A percentile compares a stretch with the other conserved stretches of the same genome.
Evolutionary conservation across 441 rosid genomes (phyloP).

Genomic region (Erodium chrysanthum): DNA sequence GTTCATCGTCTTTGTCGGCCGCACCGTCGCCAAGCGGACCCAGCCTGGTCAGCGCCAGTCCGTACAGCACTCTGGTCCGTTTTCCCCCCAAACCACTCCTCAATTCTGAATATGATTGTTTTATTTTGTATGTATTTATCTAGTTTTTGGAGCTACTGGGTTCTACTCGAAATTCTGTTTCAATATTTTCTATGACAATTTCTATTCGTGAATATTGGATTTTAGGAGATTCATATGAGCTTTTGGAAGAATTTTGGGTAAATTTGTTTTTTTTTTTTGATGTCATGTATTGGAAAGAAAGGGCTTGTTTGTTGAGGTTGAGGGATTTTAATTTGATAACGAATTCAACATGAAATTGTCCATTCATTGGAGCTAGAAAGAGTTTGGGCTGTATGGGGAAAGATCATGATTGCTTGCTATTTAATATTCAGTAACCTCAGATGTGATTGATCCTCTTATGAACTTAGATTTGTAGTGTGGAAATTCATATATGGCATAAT

Average conservation of each 20-base stretch:
- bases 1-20: conserved; percentile 72
- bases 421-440: neutral
- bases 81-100: neutral
- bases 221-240: neutral
- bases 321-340: neutral
- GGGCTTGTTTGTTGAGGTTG: neutral
- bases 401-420: neutral
- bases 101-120: neutral
- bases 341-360: neutral
- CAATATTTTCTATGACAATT: no score
- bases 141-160: neutral
- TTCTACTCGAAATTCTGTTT: neutral
- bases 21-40: conserved; percentile 81
- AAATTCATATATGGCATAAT: neutral
- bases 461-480: neutral
- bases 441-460: neutral
- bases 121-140: neutral
- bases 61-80: conserved; percentile 77
- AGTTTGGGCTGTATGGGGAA: neutral
- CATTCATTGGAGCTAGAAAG: neutral
- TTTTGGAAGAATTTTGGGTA: neutral
- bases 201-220: no score
- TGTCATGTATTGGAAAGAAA: neutral
- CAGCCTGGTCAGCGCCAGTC: conserved; percentile 79
- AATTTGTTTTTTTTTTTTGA: no score